Base-by-base conservation (phyloP, 1,284 basidiomycete genomes). In the Apiotrichum gracile region DNA sequence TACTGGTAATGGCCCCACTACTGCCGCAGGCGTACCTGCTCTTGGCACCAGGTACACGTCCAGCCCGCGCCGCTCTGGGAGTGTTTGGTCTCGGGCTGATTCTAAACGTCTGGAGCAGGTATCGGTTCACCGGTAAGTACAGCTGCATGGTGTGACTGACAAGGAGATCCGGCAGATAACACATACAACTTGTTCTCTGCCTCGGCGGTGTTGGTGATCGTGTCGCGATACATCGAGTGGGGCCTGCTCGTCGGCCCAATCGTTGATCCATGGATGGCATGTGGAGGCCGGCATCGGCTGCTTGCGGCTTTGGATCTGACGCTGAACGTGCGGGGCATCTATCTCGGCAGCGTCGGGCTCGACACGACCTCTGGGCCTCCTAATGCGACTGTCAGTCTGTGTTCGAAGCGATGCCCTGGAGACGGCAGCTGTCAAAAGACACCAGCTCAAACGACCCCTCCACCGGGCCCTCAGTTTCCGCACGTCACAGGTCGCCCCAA, bases 271-370 rank as follows among this genome's bases (percentile, higher is more conserved):
- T 69, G 64, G 44, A 51, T 57, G 29, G 41, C 27, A 43, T 13
- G 41, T 65, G 61, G 16, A 31, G 2, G 31, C 3, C 55, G 66
- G 14, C 38, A 50, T 29, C 52, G 51, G 17, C 40, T 63, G 1
- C 29, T 65, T 1, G 47, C 60, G 6, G 66, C 65, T 0, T 48
- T 68, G 5, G 68, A 70, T 49, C 44, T 69, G 13, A 55, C 53
- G 10, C 44, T 61, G 40, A 69, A 71, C 52, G 54, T 62, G 0
- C 60, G 70, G 13, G 61, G 64, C 62, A 55, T 72, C 13, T 68
- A 61, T 13, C 51, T 72, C 12, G 63, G 63, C 12, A 43, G 42
- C 17, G 56, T 65, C 1, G 60, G 62, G 22, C 40, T 63, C 17
- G 61, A 63, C 43, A 37, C 46, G 5, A 45, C 16, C 2, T 4